Conservation (phyloP, 352 stramenopile genomes). For the Blastocystis hominis region DNA sequence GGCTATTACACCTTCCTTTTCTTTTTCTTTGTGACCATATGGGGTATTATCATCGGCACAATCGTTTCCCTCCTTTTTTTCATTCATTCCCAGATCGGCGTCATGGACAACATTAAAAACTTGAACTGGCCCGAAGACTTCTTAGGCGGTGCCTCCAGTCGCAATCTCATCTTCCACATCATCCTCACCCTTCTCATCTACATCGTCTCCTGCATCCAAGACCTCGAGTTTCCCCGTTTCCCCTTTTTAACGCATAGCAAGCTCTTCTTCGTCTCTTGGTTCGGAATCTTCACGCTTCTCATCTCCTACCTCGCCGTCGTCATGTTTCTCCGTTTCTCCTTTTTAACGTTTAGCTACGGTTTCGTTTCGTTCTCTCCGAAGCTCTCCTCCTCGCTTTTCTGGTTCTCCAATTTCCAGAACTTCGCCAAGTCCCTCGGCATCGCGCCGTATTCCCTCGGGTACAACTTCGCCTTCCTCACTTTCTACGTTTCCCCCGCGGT, state of each 20-base stretch:
- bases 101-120: background rate
- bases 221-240: background rate
- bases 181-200: background rate
- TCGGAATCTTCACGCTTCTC: constrained; percentile 16
- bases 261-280: constrained; percentile 33
- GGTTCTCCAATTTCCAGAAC: too few species aligned
- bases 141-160: background rate
- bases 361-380: background rate
- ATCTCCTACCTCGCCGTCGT: constrained; percentile 1
- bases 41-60: background rate
- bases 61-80: background rate
- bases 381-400: background rate
- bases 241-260: background rate
- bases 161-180: background rate
- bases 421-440: background rate
- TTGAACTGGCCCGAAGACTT: background rate
- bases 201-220: background rate
- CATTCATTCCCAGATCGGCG: background rate
- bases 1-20: constrained; percentile 23
- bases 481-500: background rate
- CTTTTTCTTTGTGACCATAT: background rate
- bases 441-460: constrained; percentile 1
- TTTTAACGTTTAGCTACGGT: background rate
- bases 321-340: background rate
- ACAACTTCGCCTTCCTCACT: constrained; percentile 17